phyloP scores from a whole-genome alignment of 768 basidiomycete genomes.

The Auriscalpium orientale region DNA sequence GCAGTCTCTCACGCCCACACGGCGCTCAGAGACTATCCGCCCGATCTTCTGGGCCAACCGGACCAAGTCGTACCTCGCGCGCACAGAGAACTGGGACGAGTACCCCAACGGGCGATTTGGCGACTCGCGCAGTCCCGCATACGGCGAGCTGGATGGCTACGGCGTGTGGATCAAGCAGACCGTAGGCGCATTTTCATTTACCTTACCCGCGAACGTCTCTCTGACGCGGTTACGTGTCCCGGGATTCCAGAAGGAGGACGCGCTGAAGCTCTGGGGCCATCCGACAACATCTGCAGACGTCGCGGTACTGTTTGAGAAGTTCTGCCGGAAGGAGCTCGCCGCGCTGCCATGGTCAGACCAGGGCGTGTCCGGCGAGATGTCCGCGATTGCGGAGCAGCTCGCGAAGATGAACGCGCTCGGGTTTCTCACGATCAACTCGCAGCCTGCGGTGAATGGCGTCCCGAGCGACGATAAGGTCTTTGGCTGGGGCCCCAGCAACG shows the following conservation, averaged over 20 bases:
- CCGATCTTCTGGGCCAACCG: constrained; percentile 99
- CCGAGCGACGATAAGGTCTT: constrained; percentile 76
- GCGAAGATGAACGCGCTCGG: constrained; percentile 84
- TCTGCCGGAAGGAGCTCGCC: constrained; percentile 65
- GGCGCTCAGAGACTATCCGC: constrained; percentile 86
- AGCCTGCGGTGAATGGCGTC: constrained; percentile 90
- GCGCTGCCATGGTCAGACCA: constrained; percentile 96
- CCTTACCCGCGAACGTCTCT: background rate
- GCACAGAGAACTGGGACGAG: constrained; percentile 99
- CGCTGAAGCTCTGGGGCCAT: constrained; percentile 79
- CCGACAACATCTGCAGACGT: constrained; percentile 65
- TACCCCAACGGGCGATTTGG: constrained; percentile 99
- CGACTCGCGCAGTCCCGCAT: constrained; percentile 94
- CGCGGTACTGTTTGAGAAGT: constrained; percentile 66
- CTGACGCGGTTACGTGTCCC: background rate
- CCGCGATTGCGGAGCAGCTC: constrained; percentile 69
- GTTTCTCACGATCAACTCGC: constrained; percentile 95
- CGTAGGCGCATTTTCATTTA: constrained; percentile 32
- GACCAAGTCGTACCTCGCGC: constrained; percentile 87
- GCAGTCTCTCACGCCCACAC: constrained; percentile 85
- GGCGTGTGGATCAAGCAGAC: constrained; percentile 89
- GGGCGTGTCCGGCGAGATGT: constrained; percentile 76
- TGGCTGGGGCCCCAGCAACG: constrained; percentile 92
- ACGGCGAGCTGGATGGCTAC: constrained; percentile 96
- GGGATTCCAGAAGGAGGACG: constrained; percentile 68